Evolutionary conservation across 2,329 filamentous ascomycete species (phyloP).

Genomic region (Colletotrichum sojae): DNA sequence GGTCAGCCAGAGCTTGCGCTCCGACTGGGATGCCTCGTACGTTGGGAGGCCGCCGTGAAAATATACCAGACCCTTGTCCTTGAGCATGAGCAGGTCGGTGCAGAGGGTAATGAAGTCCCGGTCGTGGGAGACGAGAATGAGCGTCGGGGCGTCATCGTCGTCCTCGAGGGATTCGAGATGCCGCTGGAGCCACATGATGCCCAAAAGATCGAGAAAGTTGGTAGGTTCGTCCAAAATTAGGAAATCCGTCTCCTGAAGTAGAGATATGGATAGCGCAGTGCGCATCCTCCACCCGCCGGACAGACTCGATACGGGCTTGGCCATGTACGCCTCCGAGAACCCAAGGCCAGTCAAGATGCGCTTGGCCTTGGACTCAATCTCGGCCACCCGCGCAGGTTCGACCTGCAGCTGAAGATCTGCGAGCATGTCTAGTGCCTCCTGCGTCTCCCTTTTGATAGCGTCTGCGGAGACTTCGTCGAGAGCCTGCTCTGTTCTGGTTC

Average conservation of each 20-base stretch:
- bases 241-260: conserved; percentile 82
- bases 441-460: conserved; percentile 74
- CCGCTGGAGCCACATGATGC: conserved; percentile 87
- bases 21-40: conserved; percentile 78
- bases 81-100: conserved; percentile 83
- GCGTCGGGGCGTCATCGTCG: conserved; percentile 69
- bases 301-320: conserved; percentile 72
- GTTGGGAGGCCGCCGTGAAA: conserved; percentile 82
- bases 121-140: conserved; percentile 88
- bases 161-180: conserved; percentile 74
- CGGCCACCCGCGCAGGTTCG: conserved; percentile 74
- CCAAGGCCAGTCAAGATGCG: conserved; percentile 79
- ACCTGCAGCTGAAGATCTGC: conserved; percentile 77
- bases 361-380: conserved; percentile 76
- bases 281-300: conserved; percentile 87
- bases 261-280: conserved; percentile 73
- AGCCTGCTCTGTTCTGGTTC: conserved; percentile 62
- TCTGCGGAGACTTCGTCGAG: conserved; percentile 70
- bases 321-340: conserved; percentile 74
- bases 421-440: conserved; percentile 78
- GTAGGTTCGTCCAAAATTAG: conserved; percentile 90
- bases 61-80: conserved; percentile 78
- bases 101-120: conserved; percentile 84
- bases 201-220: conserved; percentile 86
- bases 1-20: conserved; percentile 76